These are phyloP conservation scores for Ustilago hordei DNA, from an alignment of 1,284 basidiomycete genomes.

Conservation along the genomic window DNA sequence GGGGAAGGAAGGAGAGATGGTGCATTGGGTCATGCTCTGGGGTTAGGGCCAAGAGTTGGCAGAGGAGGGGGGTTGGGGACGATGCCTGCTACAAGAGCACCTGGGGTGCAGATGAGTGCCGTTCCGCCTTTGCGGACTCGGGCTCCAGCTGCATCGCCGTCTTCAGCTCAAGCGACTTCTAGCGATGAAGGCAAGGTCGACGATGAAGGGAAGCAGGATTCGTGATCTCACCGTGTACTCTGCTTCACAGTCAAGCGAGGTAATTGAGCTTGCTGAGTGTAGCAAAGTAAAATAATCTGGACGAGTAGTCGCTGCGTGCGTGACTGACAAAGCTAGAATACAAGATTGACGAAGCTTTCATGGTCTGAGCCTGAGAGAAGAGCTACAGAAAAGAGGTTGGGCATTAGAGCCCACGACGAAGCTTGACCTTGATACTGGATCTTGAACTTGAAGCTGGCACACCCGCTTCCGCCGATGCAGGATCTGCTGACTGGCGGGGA, in stretches of 20 bases:
- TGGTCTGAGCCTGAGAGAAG: neutral
- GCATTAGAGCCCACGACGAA: slow-evolving; percentile 24
- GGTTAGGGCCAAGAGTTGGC: slow-evolving; percentile 6
- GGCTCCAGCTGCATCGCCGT: neutral
- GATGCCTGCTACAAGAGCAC: neutral
- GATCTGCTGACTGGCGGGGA: slow-evolving; percentile 4
- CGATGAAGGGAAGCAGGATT: neutral
- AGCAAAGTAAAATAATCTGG: neutral
- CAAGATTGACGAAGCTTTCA: neutral
- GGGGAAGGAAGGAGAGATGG: neutral
- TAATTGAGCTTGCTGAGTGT: neutral
- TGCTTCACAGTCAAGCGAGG: neutral
- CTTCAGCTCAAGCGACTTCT: neutral
- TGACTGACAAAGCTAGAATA: slow-evolving; percentile 11
- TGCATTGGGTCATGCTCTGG: slow-evolving; percentile 15
- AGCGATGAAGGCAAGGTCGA: neutral
- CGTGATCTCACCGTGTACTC: neutral
- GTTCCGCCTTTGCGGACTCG: slow-evolving; percentile 8
- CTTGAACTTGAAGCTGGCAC: slow-evolving; percentile 16
- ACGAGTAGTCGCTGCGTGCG: neutral
- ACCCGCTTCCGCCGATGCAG: slow-evolving; percentile 4
- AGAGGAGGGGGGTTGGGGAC: neutral
- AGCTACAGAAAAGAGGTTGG: neutral
- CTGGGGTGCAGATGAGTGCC: neutral
- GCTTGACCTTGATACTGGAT: slow-evolving; percentile 39